Conservation (phyloP, 441 rosid species). For the Hypseocharis bilobata region DNA sequence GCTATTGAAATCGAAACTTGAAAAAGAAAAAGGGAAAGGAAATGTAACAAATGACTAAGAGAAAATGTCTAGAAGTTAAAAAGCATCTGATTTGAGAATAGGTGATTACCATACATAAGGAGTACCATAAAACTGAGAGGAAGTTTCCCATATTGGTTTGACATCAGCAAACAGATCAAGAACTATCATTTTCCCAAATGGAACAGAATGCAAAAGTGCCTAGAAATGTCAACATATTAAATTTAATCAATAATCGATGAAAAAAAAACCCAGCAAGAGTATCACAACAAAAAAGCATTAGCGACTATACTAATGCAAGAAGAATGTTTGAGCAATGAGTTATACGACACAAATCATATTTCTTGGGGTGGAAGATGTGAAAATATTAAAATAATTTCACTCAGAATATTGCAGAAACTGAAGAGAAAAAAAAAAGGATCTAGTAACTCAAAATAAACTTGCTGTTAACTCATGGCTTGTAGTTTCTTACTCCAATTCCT, state of each 20-base stretch:
- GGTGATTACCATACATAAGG: constrained; percentile 76
- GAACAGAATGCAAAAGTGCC: constrained; percentile 94
- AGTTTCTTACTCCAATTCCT: background rate
- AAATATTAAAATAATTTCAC: background rate
- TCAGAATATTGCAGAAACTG: background rate
- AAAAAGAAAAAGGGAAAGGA: constrained; percentile 6
- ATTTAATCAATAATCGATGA: constrained; percentile 4
- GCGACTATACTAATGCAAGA: background rate
- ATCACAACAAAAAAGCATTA: background rate
- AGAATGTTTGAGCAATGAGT: too few relatives aligned
- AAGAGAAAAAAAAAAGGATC: background rate
- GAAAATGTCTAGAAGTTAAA: constrained; percentile 7
- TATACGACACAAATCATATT: background rate
- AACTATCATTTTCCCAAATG: constrained; percentile 87
- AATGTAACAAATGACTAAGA: background rate
- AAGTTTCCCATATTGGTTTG: constrained; percentile 73
- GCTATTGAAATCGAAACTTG: constrained; percentile 1
- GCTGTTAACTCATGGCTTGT: background rate
- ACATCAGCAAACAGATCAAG: constrained; percentile 91
- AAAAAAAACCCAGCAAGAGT: background rate
- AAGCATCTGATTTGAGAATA: constrained; percentile 2
- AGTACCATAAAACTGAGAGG: constrained; percentile 78
- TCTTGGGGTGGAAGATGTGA: background rate
- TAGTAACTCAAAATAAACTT: background rate
- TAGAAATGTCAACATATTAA: constrained; percentile 29